A percentile compares a stretch with the other conserved stretches of the same genome.
Evolutionary conservation across 306 rosid species (phyloP).

Genomic region (cucumber (Cucumis sativus)): Cucumber_9930_V3 NC_026655.2:5984001-5984500

Average conservation of each 20-base stretch:
- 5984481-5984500: not conserved
- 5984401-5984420: not conserved
- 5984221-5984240: not conserved
- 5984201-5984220: not conserved
- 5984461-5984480: not conserved
- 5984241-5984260: not conserved
- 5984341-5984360: constrained; percentile 2
- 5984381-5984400: not conserved
- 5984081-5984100: too few species aligned
- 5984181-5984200: not conserved
- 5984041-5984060: too few species aligned
- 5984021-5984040: too few species aligned
- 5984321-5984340: not conserved
- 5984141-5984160: not conserved
- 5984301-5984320: not conserved
- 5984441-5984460: not conserved
- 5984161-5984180: not conserved
- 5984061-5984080: too few species aligned
- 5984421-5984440: not conserved
- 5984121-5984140: not conserved
- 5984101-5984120: too few species aligned
- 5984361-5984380: constrained; percentile 2
- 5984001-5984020: too few species aligned
- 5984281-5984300: not conserved
- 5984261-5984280: not conserved